Evolutionary conservation across 1,139 yeast genomes (phyloP).

Genomic region (Geotrichum candidum): DNA sequence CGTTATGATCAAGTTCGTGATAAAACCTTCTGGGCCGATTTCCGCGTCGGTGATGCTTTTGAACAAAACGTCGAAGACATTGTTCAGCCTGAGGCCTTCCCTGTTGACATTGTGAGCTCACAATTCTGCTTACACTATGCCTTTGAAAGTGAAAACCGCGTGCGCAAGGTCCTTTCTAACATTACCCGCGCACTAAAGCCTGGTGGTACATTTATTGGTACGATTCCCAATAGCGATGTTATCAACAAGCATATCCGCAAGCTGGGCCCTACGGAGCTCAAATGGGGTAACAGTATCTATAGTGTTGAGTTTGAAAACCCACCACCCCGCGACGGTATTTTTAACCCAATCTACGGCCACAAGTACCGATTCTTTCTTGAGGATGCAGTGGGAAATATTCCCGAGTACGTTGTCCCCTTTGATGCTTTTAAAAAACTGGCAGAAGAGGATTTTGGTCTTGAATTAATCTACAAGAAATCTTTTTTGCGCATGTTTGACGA

Average conservation of each 20-base stretch:
- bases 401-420: conserved; percentile 96
- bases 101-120: conserved; percentile 81
- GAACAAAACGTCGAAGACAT: conserved; percentile 61
- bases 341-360: conserved; percentile 77
- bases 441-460: conserved; percentile 67
- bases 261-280: conserved; percentile 43
- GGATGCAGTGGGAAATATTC: conserved; percentile 95
- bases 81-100: conserved; percentile 66
- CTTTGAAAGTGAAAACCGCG: conserved; percentile 77
- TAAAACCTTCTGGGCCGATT: conserved; percentile 58
- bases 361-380: conserved; percentile 72
- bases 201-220: conserved; percentile 88
- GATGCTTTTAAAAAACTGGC: conserved; percentile 78
- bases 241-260: conserved; percentile 58
- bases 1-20: conserved; percentile 55
- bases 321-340: conserved; percentile 67
- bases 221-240: conserved; percentile 88
- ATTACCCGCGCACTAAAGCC: conserved; percentile 66
- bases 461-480: conserved; percentile 64
- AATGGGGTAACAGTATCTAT: conserved; percentile 83
- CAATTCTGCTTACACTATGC: conserved; percentile 96
- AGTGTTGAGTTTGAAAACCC: conserved; percentile 69
- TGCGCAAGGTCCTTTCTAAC: conserved; percentile 64
- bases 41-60: conserved; percentile 90
- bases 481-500: conserved; percentile 79